Base-by-base conservation (phyloP, 2,329 filamentous ascomycete genomes). In the Neopestalotiopsis rosae region DNA sequence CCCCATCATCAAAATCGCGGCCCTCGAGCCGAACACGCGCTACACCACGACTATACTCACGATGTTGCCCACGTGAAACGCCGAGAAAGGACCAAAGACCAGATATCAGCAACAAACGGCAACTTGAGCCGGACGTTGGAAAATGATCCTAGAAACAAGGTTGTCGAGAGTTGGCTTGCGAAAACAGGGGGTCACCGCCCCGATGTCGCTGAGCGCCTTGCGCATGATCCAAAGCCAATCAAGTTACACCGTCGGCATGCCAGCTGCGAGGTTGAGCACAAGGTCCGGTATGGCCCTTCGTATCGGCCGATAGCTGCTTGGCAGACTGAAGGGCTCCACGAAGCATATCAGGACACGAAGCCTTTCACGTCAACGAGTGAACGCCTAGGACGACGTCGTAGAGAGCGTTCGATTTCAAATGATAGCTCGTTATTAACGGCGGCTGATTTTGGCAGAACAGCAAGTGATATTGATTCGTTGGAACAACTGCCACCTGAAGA, bases 161-260 rank as follows among this genome's bases (percentile, higher is more conserved):
- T 73, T 65, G 75, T 78, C 63, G 70, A 76, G 70, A 74, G 69
- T 64, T 78, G 77, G 77, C 70, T 78, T 68, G 73, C 34, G 69
- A 71, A 20, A 5, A 57, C 42, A 38, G 32, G 17, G 6, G 38
- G 9, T 20, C 52, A 14, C 17, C 10, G 14, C 20, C 38, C 45
- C n/a, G 40, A 64, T 32, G 20, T 20, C 45, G 42, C 38, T 32
- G 61, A n/a, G 28, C 20, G 7, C 9, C 20, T 38, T n/a, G 30
- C 40, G 14, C 38, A 49, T 52, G 61, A 28, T 49, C 38, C 63
- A 34, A 49, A 56, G 17, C 40, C 14, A 34, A 5, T 20, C 24
- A 14, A 20, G 5, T 13, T 34, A 24, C 63, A 58, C 49, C 63
- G 20, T 24, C 13, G 28, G 30, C 63, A 49, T 20, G 30, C 45